These are phyloP conservation scores for Diplogelasinospora grovesii DNA, from an alignment of 495 filamentous ascomycete species.

Conservation along the genomic window DNA sequence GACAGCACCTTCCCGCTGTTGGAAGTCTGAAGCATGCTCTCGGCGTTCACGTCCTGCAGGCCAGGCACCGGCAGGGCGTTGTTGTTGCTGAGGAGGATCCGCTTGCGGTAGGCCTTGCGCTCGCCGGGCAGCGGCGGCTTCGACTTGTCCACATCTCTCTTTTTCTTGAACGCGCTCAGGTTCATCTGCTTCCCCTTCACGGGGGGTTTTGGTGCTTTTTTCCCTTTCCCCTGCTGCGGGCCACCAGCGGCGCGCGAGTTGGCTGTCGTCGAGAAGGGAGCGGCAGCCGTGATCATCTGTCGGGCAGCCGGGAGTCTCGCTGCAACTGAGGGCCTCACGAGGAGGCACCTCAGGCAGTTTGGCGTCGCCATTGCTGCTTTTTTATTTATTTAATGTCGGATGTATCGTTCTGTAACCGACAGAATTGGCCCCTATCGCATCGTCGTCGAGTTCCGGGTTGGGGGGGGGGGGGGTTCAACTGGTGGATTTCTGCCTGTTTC, in stretches of 20 bases:
- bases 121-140: constrained; percentile 65
- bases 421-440: no score
- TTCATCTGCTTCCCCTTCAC: constrained; percentile 28
- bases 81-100: constrained; percentile 84
- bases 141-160: constrained; percentile 29
- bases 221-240: not conserved
- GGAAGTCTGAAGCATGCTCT: constrained; percentile 46
- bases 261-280: constrained; percentile 28
- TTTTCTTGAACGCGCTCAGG: constrained; percentile 49
- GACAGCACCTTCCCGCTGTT: constrained; percentile 59
- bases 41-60: constrained; percentile 51
- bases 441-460: no score
- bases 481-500: no score
- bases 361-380: constrained; percentile 59
- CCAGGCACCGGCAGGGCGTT: constrained; percentile 75
- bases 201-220: constrained; percentile 24
- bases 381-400: not conserved
- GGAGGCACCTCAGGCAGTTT: constrained; percentile 64
- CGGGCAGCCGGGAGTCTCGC: not conserved
- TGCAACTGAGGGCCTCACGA: constrained; percentile 47
- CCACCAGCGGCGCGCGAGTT: not conserved
- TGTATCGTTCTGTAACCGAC: no score
- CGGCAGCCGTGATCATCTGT: constrained; percentile 1
- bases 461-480: no score
- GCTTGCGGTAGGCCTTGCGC: constrained; percentile 79